A percentile compares a stretch with the other conserved stretches of the same genome.
phyloP scores from a whole-genome alignment of 768 basidiomycete species.

The Mycena amicta region DNA sequence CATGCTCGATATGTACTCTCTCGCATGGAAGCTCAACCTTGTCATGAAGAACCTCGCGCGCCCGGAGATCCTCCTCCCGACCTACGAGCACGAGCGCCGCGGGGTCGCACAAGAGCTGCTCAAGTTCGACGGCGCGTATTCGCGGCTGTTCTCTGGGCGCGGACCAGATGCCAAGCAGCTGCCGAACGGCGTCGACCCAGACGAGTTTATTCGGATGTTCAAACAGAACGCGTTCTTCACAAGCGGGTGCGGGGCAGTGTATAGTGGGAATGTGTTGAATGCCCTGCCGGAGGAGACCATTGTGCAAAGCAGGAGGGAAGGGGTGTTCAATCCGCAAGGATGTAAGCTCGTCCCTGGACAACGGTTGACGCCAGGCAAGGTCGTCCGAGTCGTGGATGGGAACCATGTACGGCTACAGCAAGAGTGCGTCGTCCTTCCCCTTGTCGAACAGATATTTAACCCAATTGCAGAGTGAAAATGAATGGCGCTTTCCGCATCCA shows the following conservation, averaged over 20 bases:
- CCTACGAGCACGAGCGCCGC: conserved; percentile 44
- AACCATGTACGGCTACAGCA: conserved; percentile 21
- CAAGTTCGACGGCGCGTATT: conserved; percentile 43
- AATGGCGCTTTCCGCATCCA: conserved; percentile 25
- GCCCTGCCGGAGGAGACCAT: conserved; percentile 13
- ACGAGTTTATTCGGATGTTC: conserved; percentile 24
- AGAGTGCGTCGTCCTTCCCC: conserved; percentile 12
- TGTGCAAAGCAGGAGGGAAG: background rate
- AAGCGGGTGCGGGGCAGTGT: conserved; percentile 20
- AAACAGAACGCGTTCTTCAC: conserved; percentile 26
- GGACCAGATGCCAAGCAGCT: conserved; percentile 19
- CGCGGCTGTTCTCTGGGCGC: conserved; percentile 37
- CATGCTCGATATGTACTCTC: conserved; percentile 23
- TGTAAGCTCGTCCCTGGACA: conserved; percentile 20
- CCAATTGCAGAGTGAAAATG: conserved; percentile 20
- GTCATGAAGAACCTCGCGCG: conserved; percentile 22
- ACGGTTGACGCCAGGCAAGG: conserved; percentile 15
- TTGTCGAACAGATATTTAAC: background rate
- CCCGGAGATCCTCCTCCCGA: conserved; percentile 21
- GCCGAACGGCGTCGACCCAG: conserved; percentile 18
- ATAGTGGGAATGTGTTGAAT: conserved; percentile 19
- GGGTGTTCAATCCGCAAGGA: conserved; percentile 16
- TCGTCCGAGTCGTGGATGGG: conserved; percentile 18
- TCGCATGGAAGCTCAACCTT: conserved; percentile 23
- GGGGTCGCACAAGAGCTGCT: conserved; percentile 43